Percentiles rank a stretch among this genome's conserved stretches.
Conservation (phyloP, 805 yeast species). For the Kodamaea restingae region DNA sequence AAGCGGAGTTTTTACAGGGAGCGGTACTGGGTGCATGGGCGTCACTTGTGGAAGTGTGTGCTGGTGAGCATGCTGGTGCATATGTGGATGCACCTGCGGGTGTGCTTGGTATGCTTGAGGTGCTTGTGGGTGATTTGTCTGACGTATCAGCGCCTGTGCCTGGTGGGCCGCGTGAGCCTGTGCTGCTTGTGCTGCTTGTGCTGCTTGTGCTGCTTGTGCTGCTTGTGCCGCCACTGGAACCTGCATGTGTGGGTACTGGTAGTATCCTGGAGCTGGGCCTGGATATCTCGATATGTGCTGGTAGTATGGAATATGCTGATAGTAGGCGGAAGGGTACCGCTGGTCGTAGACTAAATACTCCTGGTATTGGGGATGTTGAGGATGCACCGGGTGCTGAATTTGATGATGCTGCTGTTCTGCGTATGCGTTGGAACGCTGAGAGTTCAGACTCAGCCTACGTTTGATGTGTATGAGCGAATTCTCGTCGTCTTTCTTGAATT, state of each 20-base stretch:
- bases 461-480: conserved; percentile 42
- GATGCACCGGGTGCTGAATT: conserved; percentile 3
- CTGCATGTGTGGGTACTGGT: conserved; percentile 2
- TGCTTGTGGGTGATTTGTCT: conserved; percentile 3
- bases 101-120: too few species aligned
- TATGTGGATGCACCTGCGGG: too few species aligned
- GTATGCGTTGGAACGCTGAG: conserved; percentile 14
- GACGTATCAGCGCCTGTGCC: conserved; percentile 1
- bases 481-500: conserved; percentile 47
- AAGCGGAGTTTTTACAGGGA: too few species aligned
- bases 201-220: too few species aligned
- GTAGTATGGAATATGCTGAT: conserved; percentile 2
- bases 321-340: not conserved
- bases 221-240: too few species aligned
- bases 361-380: conserved; percentile 6
- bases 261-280: not conserved
- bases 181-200: not conserved
- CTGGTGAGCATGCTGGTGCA: conserved; percentile 4
- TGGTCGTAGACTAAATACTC: conserved; percentile 4
- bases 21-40: too few species aligned
- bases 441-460: conserved; percentile 43
- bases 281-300: conserved; percentile 1
- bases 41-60: too few species aligned
- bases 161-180: conserved; percentile 6
- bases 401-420: conserved; percentile 6